These are phyloP conservation scores for Lachnellula cervina DNA, from an alignment of 2,329 filamentous ascomycete genomes.

Conservation along the genomic window DNA sequence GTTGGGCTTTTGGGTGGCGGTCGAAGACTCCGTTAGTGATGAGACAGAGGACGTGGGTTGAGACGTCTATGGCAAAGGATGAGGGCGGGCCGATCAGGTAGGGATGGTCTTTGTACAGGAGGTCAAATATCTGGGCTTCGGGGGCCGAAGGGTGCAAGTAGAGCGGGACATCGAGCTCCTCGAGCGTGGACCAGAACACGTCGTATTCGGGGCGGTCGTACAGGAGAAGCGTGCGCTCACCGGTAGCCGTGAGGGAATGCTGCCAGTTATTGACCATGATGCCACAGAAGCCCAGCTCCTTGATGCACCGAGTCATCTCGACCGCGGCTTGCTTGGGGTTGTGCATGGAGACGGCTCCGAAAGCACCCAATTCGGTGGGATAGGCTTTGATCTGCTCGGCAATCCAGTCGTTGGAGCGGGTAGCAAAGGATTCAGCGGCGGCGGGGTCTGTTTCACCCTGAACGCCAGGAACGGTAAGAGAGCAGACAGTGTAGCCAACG, in stretches of 20 bases:
- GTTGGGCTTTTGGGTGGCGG: conserved; percentile 40
- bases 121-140: conserved; percentile 51
- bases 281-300: conserved; percentile 56
- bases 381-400: conserved; percentile 20
- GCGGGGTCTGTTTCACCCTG: conserved; percentile 41
- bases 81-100: conserved; percentile 57
- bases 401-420: conserved; percentile 32
- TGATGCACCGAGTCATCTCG: conserved; percentile 49
- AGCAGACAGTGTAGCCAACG: conserved; percentile 45
- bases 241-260: conserved; percentile 51
- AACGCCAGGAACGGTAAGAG: conserved; percentile 45
- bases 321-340: conserved; percentile 44
- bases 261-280: conserved; percentile 60
- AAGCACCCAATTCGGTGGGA: conserved; percentile 41
- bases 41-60: conserved; percentile 50
- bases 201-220: conserved; percentile 59
- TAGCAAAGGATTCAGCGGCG: conserved; percentile 39
- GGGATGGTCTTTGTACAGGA: conserved; percentile 53
- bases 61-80: conserved; percentile 54
- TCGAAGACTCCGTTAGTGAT: conserved; percentile 48
- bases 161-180: conserved; percentile 57
- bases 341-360: conserved; percentile 48
- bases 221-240: conserved; percentile 51
- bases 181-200: conserved; percentile 54
- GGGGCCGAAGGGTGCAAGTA: conserved; percentile 58